phyloP scores from a whole-genome alignment of 1,284 basidiomycete species.

The Inonotus hispidus region DNA sequence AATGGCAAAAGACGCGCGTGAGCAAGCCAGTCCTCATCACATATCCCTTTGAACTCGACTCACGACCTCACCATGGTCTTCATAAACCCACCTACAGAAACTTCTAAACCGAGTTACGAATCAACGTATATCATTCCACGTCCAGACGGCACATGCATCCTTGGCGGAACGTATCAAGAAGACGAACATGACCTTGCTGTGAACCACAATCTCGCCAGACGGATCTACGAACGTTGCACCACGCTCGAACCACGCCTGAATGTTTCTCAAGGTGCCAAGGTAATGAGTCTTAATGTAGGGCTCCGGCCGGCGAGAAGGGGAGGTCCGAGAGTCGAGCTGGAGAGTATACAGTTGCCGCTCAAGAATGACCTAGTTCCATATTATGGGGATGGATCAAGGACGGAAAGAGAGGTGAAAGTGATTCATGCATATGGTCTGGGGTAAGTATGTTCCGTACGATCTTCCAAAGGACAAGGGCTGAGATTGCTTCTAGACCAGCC shows the following conservation, averaged over 20 bases:
- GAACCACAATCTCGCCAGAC: slow-evolving; percentile 35
- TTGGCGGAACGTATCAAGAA: slow-evolving; percentile 51
- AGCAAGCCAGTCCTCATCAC: slow-evolving; percentile 19
- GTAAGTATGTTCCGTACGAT: slow-evolving; percentile 23
- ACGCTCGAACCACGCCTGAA: slow-evolving; percentile 34
- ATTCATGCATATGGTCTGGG: slow-evolving; percentile 69
- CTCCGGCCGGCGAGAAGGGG: slow-evolving; percentile 65
- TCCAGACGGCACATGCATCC: slow-evolving; percentile 40
- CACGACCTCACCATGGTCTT: background rate
- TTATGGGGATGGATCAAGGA: slow-evolving; percentile 29
- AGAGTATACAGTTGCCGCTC: slow-evolving; percentile 41
- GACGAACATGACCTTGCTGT: slow-evolving; percentile 46
- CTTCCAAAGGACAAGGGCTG: slow-evolving; percentile 5
- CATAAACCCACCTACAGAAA: background rate
- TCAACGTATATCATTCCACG: slow-evolving; percentile 53
- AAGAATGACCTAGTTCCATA: slow-evolving; percentile 27
- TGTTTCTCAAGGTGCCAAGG: slow-evolving; percentile 32
- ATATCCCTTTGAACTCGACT: slow-evolving; percentile 7
- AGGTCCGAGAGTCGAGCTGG: slow-evolving; percentile 63
- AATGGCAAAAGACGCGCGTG: slow-evolving; percentile 15
- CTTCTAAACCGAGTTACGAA: slow-evolving; percentile 16
- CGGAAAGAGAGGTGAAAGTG: slow-evolving; percentile 39
- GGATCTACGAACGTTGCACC: slow-evolving; percentile 42
- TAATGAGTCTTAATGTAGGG: slow-evolving; percentile 61
- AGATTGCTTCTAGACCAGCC: slow-evolving; percentile 18